A percentile compares a stretch with the other conserved stretches of the same genome.
phyloP scores from a whole-genome alignment of 352 stramenopile species.

The Phytopythium aichiense region DNA sequence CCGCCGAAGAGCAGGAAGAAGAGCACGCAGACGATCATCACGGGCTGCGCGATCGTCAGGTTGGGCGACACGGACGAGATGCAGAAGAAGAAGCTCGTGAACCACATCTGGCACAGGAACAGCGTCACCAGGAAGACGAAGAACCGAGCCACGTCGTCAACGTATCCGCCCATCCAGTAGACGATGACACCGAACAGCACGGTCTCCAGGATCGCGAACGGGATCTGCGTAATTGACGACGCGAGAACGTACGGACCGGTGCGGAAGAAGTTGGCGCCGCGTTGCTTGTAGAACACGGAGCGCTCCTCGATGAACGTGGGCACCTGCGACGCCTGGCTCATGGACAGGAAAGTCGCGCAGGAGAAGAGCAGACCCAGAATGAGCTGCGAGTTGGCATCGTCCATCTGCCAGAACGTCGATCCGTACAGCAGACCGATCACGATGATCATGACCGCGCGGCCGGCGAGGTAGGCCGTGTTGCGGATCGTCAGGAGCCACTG shows the following conservation, averaged over 20 bases:
- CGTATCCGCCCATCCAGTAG: conserved; percentile 88
- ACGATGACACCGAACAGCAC: conserved; percentile 80
- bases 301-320: conserved; percentile 71
- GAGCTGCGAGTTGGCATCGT: conserved; percentile 45
- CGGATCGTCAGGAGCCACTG: conserved; percentile 62
- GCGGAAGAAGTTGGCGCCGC: conserved; percentile 86
- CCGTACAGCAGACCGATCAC: conserved; percentile 65
- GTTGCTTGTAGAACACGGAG: conserved; percentile 87
- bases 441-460: conserved; percentile 46
- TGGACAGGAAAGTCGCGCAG: conserved; percentile 77
- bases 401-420: conserved; percentile 61
- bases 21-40: conserved; percentile 56
- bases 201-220: conserved; percentile 61
- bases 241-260: conserved; percentile 80
- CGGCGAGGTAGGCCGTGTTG: conserved; percentile 47
- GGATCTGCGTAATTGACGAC: conserved; percentile 36
- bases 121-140: conserved; percentile 57
- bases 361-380: conserved; percentile 87
- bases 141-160: conserved; percentile 32
- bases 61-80: conserved; percentile 43
- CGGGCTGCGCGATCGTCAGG: conserved; percentile 49
- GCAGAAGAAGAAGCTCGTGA: conserved; percentile 71
- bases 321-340: conserved; percentile 79
- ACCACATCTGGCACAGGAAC: conserved; percentile 65
- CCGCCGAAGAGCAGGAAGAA: conserved; percentile 71